Evolutionary conservation across 2,329 filamentous ascomycete genomes (phyloP).

Genomic region (Alternaria tenuissima): DNA sequence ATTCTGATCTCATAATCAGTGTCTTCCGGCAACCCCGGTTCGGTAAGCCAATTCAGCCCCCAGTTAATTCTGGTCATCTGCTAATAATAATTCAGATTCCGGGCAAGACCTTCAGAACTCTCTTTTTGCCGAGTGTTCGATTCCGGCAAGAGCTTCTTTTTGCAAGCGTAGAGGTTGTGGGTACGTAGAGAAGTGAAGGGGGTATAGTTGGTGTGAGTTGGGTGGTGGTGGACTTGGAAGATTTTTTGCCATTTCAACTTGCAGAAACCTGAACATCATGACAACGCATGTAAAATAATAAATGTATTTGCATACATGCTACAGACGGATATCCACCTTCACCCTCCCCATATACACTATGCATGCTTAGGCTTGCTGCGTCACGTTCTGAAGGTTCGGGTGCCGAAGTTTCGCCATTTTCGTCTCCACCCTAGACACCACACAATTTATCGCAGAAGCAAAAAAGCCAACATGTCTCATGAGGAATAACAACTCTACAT

Average conservation of each 20-base stretch:
- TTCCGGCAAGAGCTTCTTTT: conserved; percentile 17
- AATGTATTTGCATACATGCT: neutral
- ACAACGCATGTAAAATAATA: neutral
- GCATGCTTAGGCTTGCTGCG: neutral
- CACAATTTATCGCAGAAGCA: neutral
- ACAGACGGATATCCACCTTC: accelerated
- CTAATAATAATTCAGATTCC: conserved; percentile 1
- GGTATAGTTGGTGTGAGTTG: neutral
- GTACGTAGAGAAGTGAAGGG: neutral
- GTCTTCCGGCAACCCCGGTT: conserved; percentile 19
- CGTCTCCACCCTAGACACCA: neutral
- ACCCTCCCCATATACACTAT: neutral
- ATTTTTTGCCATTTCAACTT: neutral
- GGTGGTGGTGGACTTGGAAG: neutral
- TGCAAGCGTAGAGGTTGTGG: neutral
- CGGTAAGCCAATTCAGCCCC: neutral
- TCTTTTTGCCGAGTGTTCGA: neutral
- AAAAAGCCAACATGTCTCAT: neutral
- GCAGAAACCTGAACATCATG: neutral
- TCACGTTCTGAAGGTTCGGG: neutral
- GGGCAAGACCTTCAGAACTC: conserved; percentile 13
- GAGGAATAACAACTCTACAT: neutral
- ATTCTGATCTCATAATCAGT: conserved; percentile 12
- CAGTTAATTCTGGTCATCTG: no score
- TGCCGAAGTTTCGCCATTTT: conserved; percentile 7